These are phyloP conservation scores for Neotropicomus parvogracilis DNA, from an alignment of 1,284 basidiomycete species.

Conservation along the genomic window DNA sequence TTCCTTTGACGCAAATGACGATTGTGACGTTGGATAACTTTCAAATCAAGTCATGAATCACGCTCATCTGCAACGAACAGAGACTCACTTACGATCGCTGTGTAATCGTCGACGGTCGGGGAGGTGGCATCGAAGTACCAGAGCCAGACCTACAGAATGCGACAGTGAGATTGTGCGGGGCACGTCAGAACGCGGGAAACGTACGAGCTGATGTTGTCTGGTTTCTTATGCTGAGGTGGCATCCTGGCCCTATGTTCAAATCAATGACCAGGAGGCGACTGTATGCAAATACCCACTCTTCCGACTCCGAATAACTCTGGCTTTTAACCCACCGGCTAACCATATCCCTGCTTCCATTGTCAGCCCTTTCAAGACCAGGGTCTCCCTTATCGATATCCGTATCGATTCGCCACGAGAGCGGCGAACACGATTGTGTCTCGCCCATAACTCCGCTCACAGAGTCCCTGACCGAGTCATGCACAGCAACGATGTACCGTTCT, in stretches of 20 bases:
- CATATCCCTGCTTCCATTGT: not conserved
- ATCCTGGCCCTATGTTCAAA: not conserved
- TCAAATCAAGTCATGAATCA: not conserved
- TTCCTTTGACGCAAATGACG: not conserved
- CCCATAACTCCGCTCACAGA: conserved; percentile 5
- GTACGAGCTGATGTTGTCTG: not conserved
- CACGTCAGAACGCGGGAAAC: not conserved
- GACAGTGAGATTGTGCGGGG: not conserved
- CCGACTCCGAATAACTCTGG: not conserved
- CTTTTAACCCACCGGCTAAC: conserved; percentile 5
- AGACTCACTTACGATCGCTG: not conserved
- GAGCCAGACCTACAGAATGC: not conserved
- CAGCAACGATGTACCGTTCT: not conserved
- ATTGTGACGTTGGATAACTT: not conserved
- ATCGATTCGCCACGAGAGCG: conserved; percentile 12
- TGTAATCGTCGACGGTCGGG: not conserved
- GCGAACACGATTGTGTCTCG: not conserved
- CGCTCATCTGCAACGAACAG: not conserved
- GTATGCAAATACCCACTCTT: not conserved
- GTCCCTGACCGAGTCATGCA: conserved; percentile 1
- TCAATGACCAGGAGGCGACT: not conserved
- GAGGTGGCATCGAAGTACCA: not conserved
- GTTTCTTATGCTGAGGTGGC: not conserved
- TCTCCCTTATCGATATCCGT: not conserved
- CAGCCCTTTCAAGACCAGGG: not conserved